Evolutionary conservation across 345 rosid genomes (phyloP).

Genomic region (Gossypium rotundifolium): DNA sequence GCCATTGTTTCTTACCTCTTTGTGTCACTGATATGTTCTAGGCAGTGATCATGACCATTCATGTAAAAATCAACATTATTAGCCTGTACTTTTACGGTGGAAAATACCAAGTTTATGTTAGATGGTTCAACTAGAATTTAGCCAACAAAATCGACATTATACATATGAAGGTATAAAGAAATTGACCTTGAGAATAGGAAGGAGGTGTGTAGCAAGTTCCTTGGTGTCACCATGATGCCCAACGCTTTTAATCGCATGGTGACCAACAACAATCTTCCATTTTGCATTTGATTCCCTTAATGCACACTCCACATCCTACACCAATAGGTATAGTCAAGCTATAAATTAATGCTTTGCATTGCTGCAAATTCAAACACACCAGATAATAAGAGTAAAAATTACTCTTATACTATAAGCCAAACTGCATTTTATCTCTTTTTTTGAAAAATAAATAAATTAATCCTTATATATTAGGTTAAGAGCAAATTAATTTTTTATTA

Average conservation of each 20-base stretch:
- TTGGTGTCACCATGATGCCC: slow-evolving; percentile 51
- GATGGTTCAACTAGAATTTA: not conserved
- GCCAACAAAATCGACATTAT: not conserved
- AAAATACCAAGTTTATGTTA: not conserved
- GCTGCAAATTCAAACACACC: not conserved
- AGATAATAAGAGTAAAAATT: too few species aligned
- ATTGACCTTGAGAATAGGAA: slow-evolving; percentile 45
- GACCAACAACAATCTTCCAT: slow-evolving; percentile 67
- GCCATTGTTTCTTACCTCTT: slow-evolving; percentile 26
- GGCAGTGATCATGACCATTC: slow-evolving; percentile 21
- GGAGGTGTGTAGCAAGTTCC: slow-evolving; percentile 41
- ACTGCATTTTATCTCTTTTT: too few species aligned
- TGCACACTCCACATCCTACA: slow-evolving; percentile 39
- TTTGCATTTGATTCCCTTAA: slow-evolving; percentile 38
- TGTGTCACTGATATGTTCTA: slow-evolving; percentile 47
- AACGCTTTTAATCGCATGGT: slow-evolving; percentile 50
- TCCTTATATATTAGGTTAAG: too few species aligned
- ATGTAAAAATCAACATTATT: slow-evolving; percentile 52
- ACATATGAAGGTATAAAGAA: not conserved
- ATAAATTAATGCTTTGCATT: not conserved
- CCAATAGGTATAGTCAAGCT: not conserved
- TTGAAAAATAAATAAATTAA: too few species aligned
- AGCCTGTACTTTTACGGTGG: slow-evolving; percentile 16
- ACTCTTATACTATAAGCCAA: too few species aligned
- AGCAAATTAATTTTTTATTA: too few species aligned